These are phyloP conservation scores for Ogataea dorogensis DNA, from an alignment of 805 yeast genomes.

Conservation along the genomic window DNA sequence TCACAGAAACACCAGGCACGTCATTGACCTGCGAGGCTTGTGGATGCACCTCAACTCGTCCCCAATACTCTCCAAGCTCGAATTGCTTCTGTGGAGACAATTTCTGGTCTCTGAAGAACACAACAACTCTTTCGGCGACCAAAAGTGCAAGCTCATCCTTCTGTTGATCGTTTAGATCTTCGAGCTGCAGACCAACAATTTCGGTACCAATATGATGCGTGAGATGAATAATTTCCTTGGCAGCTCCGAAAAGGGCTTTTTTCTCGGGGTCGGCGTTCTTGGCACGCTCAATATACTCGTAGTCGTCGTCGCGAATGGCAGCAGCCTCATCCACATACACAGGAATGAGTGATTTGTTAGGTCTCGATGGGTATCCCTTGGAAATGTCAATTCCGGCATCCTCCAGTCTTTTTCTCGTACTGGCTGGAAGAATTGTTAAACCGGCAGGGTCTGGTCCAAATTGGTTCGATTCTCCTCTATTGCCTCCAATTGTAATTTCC, in stretches of 20 bases:
- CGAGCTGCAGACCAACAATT: conserved; percentile 45
- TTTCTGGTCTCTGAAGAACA: conserved; percentile 49
- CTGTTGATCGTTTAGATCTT: conserved; percentile 42
- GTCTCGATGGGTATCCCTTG: conserved; percentile 41
- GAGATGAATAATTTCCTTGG: conserved; percentile 40
- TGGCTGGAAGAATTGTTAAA: conserved; percentile 30
- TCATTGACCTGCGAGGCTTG: conserved; percentile 37
- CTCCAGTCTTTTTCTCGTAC: conserved; percentile 32
- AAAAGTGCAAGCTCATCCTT: conserved; percentile 47
- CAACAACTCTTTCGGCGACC: conserved; percentile 50
- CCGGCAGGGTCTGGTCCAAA: conserved; percentile 26
- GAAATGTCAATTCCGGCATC: conserved; percentile 38
- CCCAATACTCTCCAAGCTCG: conserved; percentile 46
- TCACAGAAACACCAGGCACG: conserved; percentile 38
- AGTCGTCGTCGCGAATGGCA: conserved; percentile 36
- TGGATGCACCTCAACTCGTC: conserved; percentile 42
- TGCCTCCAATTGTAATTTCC: conserved; percentile 14
- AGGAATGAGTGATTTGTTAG: conserved; percentile 35
- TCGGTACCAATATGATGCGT: conserved; percentile 51
- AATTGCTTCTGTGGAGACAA: conserved; percentile 42
- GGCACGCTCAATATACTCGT: conserved; percentile 36
- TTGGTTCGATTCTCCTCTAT: conserved; percentile 9
- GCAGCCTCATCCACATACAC: conserved; percentile 41
- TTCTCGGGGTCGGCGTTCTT: conserved; percentile 41
- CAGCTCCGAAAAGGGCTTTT: conserved; percentile 42